These are phyloP conservation scores for Hygrocybe coccinea DNA, from an alignment of 768 basidiomycete genomes.

Conservation along the genomic window DNA sequence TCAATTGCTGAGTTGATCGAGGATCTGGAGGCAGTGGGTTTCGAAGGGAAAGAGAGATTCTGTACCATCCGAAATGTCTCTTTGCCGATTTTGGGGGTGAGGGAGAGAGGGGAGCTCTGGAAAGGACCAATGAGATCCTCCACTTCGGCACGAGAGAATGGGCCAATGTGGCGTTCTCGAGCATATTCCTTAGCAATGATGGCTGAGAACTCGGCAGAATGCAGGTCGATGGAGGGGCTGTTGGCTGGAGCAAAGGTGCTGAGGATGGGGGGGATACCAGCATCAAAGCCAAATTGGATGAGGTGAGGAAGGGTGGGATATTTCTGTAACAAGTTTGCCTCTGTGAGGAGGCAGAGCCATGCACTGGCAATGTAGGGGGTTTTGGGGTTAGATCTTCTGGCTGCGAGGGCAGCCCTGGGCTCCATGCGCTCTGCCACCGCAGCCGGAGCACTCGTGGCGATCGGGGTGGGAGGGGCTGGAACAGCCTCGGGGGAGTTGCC, in stretches of 20 bases:
- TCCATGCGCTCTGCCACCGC: conserved; percentile 32
- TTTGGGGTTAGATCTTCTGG: conserved; percentile 20
- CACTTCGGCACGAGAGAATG: background rate
- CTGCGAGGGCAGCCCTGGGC: conserved; percentile 36
- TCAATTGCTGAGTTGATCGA: conserved; percentile 25
- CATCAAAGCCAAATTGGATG: conserved; percentile 30
- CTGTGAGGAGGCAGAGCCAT: conserved; percentile 27
- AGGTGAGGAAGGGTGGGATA: conserved; percentile 25
- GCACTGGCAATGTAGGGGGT: conserved; percentile 28
- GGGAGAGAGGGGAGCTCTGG: conserved; percentile 13
- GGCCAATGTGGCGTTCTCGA: conserved; percentile 13
- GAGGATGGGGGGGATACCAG: conserved; percentile 28
- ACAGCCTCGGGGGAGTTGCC: conserved; percentile 29
- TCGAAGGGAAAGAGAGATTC: conserved; percentile 15
- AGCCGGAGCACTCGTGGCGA: conserved; percentile 40
- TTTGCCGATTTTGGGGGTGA: conserved; percentile 14
- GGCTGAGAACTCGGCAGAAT: background rate
- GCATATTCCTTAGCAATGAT: background rate
- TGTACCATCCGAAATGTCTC: conserved; percentile 14
- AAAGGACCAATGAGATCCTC: conserved; percentile 12
- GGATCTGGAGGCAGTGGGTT: background rate
- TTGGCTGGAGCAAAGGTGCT: conserved; percentile 31
- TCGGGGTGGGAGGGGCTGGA: conserved; percentile 15
- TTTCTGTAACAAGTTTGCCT: conserved; percentile 12
- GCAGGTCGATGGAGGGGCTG: conserved; percentile 15